Conservation (phyloP, 441 rosid genomes). For the Bruguiera hainesii region DNA sequence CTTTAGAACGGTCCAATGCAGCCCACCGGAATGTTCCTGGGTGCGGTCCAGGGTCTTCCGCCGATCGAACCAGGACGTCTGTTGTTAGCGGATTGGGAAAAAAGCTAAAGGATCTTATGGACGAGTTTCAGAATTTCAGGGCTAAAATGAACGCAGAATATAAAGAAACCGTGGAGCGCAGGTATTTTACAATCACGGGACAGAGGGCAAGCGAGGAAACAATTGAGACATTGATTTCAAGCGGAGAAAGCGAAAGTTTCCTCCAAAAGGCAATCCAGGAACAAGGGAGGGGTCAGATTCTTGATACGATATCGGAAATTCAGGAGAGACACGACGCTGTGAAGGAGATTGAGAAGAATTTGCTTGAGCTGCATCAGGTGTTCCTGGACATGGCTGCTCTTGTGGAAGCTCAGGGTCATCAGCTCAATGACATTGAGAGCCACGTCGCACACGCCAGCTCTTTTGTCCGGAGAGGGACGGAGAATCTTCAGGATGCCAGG, state of each 20-base stretch:
- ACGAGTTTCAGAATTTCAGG: constrained; percentile 56
- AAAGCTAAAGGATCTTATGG: constrained; percentile 66
- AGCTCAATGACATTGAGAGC: constrained; percentile 60
- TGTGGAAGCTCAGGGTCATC: constrained; percentile 72
- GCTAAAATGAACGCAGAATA: constrained; percentile 48
- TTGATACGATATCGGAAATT: constrained; percentile 62
- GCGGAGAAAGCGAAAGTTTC: constrained; percentile 69
- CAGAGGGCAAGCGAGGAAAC: constrained; percentile 53
- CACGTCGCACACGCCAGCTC: constrained; percentile 71
- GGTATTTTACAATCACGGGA: constrained; percentile 66
- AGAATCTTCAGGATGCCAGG: constrained; percentile 51
- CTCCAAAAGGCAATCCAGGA: constrained; percentile 72
- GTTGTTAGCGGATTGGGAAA: constrained; percentile 62
- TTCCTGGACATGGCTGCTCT: constrained; percentile 74
- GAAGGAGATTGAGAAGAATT: constrained; percentile 70
- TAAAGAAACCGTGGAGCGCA: constrained; percentile 55
- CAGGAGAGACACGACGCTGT: constrained; percentile 72
- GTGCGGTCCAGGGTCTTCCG: constrained; percentile 61
- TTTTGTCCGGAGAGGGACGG: constrained; percentile 62
- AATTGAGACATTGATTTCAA: constrained; percentile 52
- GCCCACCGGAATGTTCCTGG: constrained; percentile 52
- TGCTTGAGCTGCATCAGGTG: constrained; percentile 62
- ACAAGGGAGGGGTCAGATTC: constrained; percentile 62
- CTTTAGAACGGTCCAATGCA: constrained; percentile 49
- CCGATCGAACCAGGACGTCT: constrained; percentile 59